A percentile compares a stretch with the other conserved stretches of the same genome.
These are phyloP conservation scores for Meyerozyma carpophila DNA, from an alignment of 1,139 yeast genomes.

Conservation along the genomic window DNA sequence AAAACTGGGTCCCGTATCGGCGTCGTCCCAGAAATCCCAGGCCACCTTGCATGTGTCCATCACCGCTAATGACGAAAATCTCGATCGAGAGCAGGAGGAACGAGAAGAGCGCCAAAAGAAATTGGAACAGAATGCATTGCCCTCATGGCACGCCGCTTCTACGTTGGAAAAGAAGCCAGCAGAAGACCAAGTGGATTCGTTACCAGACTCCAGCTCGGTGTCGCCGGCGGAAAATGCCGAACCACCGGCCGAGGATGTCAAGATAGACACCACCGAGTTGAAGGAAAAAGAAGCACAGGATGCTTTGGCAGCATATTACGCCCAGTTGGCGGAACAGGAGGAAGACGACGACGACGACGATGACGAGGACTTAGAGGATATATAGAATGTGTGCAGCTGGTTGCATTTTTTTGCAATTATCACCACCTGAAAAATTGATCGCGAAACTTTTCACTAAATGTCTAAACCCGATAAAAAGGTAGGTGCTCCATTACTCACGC, in stretches of 20 bases:
- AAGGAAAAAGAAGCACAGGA: conserved; percentile 66
- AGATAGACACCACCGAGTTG: conserved; percentile 21
- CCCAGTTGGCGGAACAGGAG: conserved; percentile 60
- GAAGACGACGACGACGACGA: conserved; percentile 59
- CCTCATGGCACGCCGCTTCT: conserved; percentile 91
- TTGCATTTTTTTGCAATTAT: background rate
- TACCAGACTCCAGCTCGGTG: background rate
- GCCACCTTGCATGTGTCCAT: conserved; percentile 87
- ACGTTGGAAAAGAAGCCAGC: conserved; percentile 64
- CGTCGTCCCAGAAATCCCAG: conserved; percentile 36
- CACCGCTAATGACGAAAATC: conserved; percentile 83
- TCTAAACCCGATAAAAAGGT: background rate
- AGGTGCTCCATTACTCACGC: background rate
- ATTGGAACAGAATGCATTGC: conserved; percentile 88
- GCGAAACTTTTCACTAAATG: conserved; percentile 1
- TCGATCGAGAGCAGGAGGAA: conserved; percentile 59
- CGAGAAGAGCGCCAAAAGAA: conserved; percentile 66
- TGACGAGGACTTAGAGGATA: conserved; percentile 50
- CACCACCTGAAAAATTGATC: background rate
- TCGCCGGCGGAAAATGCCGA: conserved; percentile 8
- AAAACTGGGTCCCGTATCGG: conserved; percentile 22
- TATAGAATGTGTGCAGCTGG: conserved; percentile 12
- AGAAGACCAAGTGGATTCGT: conserved; percentile 14
- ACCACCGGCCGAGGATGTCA: conserved; percentile 9
- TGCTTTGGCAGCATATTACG: conserved; percentile 76